phyloP scores from a whole-genome alignment of 768 basidiomycete species.

The Pleurotus eryngii region DNA sequence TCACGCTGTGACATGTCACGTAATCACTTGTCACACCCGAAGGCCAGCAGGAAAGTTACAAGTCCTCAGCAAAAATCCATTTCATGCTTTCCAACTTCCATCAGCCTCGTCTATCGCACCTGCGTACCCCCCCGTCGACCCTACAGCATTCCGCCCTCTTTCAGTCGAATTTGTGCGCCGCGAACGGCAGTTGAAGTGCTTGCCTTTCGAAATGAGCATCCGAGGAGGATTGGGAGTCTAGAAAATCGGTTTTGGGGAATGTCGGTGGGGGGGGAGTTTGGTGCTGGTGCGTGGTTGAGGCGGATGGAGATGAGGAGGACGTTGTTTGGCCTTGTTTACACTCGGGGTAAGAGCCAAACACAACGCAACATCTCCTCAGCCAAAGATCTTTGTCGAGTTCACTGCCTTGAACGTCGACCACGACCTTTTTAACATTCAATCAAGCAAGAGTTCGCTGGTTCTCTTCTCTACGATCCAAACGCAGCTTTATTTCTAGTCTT shows the following conservation, averaged over 20 bases:
- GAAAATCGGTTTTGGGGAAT: background rate
- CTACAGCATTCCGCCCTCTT: background rate
- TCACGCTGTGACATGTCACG: background rate
- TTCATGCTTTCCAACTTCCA: slow-evolving; percentile 8
- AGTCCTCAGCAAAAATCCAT: background rate
- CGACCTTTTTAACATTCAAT: background rate
- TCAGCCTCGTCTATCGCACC: background rate
- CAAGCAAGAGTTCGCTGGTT: background rate
- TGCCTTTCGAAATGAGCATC: background rate
- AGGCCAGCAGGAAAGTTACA: background rate
- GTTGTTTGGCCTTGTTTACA: background rate
- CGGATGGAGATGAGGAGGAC: slow-evolving; percentile 7
- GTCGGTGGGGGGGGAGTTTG: background rate
- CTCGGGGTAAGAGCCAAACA: background rate
- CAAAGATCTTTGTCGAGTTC: slow-evolving; percentile 6
- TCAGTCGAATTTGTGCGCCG: background rate
- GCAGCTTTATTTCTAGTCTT: background rate
- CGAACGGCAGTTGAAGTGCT: background rate
- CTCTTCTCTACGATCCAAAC: background rate
- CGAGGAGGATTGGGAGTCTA: background rate
- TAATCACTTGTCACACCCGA: background rate
- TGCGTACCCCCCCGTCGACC: background rate
- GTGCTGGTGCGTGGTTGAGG: background rate
- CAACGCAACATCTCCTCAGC: background rate
- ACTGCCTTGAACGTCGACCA: slow-evolving; percentile 1